Conservation (phyloP, 805 yeast genomes). For the Kazachstania martiniae region DNA sequence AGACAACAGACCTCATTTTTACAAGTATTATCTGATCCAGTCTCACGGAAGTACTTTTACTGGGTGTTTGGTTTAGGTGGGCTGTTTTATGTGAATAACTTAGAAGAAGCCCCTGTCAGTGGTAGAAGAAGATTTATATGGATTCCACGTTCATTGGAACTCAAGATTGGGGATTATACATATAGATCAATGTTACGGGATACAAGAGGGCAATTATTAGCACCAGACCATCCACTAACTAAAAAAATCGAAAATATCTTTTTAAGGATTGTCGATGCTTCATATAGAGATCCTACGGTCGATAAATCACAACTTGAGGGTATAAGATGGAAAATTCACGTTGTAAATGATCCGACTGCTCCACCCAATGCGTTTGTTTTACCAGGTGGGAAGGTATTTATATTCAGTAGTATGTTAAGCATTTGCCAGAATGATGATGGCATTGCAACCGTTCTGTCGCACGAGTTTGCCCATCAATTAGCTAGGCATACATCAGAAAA, state of each 20-base stretch:
- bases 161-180: conserved; percentile 48
- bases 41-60: conserved; percentile 24
- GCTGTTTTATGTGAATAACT: conserved; percentile 37
- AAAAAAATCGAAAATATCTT: conserved; percentile 50
- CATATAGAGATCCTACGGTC: conserved; percentile 33
- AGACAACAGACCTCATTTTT: conserved; percentile 7
- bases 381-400: conserved; percentile 94
- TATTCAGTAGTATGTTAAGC: conserved; percentile 66
- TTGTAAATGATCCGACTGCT: conserved; percentile 54
- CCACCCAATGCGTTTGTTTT: conserved; percentile 95
- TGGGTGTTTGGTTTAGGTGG: conserved; percentile 28
- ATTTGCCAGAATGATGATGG: conserved; percentile 80
- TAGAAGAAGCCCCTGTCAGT: conserved; percentile 76
- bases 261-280: conserved; percentile 49
- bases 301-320: conserved; percentile 23
- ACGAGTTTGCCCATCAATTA: conserved; percentile 88
- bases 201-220: conserved; percentile 43
- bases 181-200: conserved; percentile 52
- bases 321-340: conserved; percentile 65
- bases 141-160: conserved; percentile 57
- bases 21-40: conserved; percentile 18
- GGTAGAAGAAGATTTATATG: conserved; percentile 62
- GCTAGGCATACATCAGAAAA: conserved; percentile 88
- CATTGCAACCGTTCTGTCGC: conserved; percentile 87
- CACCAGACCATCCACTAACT: conserved; percentile 52